Conservation (phyloP, 495 filamentous ascomycete species). For the Neurospora sp. region DNA sequence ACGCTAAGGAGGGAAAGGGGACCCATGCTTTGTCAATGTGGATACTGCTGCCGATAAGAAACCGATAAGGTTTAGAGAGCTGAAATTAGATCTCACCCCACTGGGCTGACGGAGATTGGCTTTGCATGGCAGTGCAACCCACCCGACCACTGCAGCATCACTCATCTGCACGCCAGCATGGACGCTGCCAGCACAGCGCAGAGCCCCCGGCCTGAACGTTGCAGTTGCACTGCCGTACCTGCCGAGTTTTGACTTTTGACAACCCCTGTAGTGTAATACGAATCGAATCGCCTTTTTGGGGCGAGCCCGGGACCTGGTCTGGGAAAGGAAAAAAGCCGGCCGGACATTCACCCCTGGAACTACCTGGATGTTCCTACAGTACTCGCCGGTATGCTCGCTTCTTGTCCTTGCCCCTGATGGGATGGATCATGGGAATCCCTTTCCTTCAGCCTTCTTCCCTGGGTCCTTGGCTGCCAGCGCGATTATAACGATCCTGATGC, state of each 20-base stretch:
- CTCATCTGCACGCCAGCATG: background rate
- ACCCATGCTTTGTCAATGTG: background rate
- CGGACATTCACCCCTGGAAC: background rate
- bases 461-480: background rate
- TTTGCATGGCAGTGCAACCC: background rate
- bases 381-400: background rate
- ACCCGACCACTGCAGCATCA: background rate
- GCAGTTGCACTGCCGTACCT: background rate
- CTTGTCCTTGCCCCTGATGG: background rate
- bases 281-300: background rate
- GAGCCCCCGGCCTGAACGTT: background rate
- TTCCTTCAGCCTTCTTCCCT: background rate
- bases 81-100: background rate
- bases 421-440: too few relatives aligned
- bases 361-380: background rate
- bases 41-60: background rate
- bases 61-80: background rate
- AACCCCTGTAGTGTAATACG: background rate
- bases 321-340: background rate
- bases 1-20: background rate
- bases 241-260: background rate
- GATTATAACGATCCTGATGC: background rate
- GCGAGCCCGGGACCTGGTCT: background rate
- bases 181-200: background rate
- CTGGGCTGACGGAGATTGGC: background rate